Evolutionary conservation across 805 yeast species (phyloP).

Genomic region (Dipodascus geniculatus): DNA sequence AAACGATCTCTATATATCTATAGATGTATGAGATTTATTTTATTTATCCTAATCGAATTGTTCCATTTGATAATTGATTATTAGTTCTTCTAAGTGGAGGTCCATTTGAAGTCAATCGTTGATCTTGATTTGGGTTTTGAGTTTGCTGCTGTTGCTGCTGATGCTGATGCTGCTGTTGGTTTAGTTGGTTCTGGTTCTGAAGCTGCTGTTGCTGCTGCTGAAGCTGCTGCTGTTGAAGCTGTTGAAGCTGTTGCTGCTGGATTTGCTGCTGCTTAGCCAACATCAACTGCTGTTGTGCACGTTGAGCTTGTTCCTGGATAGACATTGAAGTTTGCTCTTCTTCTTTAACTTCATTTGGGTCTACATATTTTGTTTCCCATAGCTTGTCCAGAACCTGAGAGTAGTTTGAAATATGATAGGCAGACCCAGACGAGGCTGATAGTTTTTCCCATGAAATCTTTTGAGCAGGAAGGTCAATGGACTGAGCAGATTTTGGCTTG

Average conservation of each 20-base stretch:
- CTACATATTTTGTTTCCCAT: constrained; percentile 18
- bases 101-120: not conserved
- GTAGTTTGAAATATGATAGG: constrained; percentile 11
- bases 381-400: constrained; percentile 15
- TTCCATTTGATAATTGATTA: not conserved
- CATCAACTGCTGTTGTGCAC: constrained; percentile 12
- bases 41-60: not conserved
- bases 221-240: not conserved
- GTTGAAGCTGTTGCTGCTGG: not conserved
- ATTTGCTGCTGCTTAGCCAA: constrained; percentile 10
- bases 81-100: not conserved
- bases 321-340: constrained; percentile 5
- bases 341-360: constrained; percentile 7
- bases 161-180: not conserved
- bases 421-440: constrained; percentile 10
- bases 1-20: too few species aligned
- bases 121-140: not conserved
- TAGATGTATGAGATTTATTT: too few species aligned
- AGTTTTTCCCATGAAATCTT: constrained; percentile 3
- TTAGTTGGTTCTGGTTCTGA: not conserved
- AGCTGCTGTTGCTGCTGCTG: not conserved
- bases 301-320: constrained; percentile 13
- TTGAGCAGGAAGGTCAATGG: not conserved
- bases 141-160: not conserved
- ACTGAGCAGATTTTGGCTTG: not conserved